Evolutionary conservation across 2,329 filamentous ascomycete genomes (phyloP).

Genomic region (Sclerotinia subarctica): DNA sequence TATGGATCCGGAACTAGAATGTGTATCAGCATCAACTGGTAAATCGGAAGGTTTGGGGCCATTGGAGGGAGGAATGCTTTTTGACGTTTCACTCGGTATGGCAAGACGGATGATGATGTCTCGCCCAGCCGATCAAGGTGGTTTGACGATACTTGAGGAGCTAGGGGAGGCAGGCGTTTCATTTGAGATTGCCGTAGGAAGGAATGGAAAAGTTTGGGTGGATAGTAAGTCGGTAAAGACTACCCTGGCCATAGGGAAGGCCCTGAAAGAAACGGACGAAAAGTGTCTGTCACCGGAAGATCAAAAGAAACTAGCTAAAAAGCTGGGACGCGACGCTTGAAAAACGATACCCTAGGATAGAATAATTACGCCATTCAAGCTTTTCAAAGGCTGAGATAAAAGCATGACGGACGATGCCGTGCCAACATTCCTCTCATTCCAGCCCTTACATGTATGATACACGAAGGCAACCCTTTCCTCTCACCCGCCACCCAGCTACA

Average conservation of each 20-base stretch:
- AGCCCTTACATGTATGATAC: constrained; percentile 6
- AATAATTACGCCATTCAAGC: constrained; percentile 4
- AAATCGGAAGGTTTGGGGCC: constrained; percentile 86
- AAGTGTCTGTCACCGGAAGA: constrained; percentile 58
- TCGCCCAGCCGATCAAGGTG: constrained; percentile 58
- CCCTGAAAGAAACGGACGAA: constrained; percentile 75
- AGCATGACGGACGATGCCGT: neutral
- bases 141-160: constrained; percentile 73
- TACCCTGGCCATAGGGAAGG: constrained; percentile 74
- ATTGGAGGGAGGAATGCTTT: constrained; percentile 81
- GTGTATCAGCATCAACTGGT: constrained; percentile 79
- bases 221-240: constrained; percentile 71
- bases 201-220: constrained; percentile 92
- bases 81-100: constrained; percentile 74
- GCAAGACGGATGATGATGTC: constrained; percentile 73
- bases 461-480: neutral
- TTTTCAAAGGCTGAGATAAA: neutral
- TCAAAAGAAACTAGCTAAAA: constrained; percentile 68
- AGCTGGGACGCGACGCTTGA: constrained; percentile 43
- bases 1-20: constrained; percentile 88
- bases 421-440: constrained; percentile 6
- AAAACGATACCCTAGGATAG: constrained; percentile 16
- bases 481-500: neutral
- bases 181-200: constrained; percentile 90
- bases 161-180: constrained; percentile 71